Base-by-base conservation (phyloP, 148 eudicot genomes). In the Limonium bicolor region DNA sequence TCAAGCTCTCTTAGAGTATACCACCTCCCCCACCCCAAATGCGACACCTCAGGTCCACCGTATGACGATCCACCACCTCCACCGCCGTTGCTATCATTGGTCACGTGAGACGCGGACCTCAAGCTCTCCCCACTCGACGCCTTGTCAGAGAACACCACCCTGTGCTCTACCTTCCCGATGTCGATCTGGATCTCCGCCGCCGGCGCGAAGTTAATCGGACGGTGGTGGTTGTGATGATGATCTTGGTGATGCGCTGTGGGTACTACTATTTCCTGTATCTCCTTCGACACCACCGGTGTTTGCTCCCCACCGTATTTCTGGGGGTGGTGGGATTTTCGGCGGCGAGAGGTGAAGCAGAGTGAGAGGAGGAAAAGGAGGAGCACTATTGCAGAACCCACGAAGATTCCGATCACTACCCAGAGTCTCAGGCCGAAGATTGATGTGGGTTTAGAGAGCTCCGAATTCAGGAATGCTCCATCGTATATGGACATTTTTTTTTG, bases 391-490 rank as follows among this genome's bases (percentile, higher is more conserved):
- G 85, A 92, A 19, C 99, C 99, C 8, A 84, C 76, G 59, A 90
- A 69, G 28, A 90, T 74, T 24, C 99, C 99, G 77, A 90, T 78
- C 48, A 90, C 99, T 1, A 78, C 82, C 87, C 95, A 85, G 21
- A 90, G 51, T 0, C 74, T 70, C 11, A 90, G 68, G 4, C 99
- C 99, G 76, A 90, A 90, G 25, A 90, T 84, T 18, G 95, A 77
- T 6, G 99, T 90, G 14, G 74, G 72, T 56, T 80, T 90, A 5
- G 99, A 90, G 4, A 90, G 77, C 63, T 90, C 69, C n/a, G 70
- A 50, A 85, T 84, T 76, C 4, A 72, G 56, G 41, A 80, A 80
- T 54, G 84, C 58, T 8, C 77, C 73, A 46, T 78, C 76, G 70
- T 59, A 80, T 14, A 80, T 54, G 17, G 95, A 55, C 99, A 90